These are phyloP conservation scores for Aplosporella prunicola DNA, from an alignment of 2,329 filamentous ascomycete genomes.

Conservation along the genomic window DNA sequence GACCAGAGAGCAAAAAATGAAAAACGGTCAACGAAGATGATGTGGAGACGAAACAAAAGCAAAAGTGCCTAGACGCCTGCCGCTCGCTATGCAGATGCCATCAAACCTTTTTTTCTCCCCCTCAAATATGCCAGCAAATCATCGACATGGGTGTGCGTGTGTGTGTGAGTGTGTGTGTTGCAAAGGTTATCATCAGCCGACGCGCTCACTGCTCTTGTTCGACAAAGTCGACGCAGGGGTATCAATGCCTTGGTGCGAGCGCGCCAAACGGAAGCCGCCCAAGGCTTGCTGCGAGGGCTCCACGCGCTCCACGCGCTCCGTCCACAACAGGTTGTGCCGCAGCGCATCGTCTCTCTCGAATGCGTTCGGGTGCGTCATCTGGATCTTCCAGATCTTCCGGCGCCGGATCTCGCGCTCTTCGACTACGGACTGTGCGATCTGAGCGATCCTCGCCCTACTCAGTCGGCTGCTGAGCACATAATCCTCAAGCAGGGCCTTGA, in stretches of 20 bases:
- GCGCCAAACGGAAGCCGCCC: slow-evolving; percentile 27
- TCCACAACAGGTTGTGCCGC: slow-evolving; percentile 22
- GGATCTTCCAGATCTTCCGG: slow-evolving; percentile 21
- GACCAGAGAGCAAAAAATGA: not conserved
- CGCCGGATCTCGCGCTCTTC: slow-evolving; percentile 35
- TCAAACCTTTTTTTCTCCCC: slow-evolving; percentile 5
- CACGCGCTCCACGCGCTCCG: slow-evolving; percentile 31
- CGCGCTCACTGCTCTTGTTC: slow-evolving; percentile 11
- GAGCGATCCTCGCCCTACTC: slow-evolving; percentile 29
- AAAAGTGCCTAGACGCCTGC: slow-evolving; percentile 2
- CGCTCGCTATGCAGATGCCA: slow-evolving; percentile 12
- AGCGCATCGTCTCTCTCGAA: slow-evolving; percentile 15
- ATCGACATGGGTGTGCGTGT: too few species aligned
- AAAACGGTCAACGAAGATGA: not conserved
- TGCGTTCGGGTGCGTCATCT: slow-evolving; percentile 21
- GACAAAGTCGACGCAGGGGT: slow-evolving; percentile 20
- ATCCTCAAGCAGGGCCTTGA: slow-evolving; percentile 58
- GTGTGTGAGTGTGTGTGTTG: too few species aligned
- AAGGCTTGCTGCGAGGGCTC: slow-evolving; percentile 26
- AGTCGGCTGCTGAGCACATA: slow-evolving; percentile 41
- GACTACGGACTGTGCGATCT: slow-evolving; percentile 33
- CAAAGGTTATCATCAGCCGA: too few species aligned
- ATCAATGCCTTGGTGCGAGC: slow-evolving; percentile 20
- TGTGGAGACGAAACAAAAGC: slow-evolving; percentile 1
- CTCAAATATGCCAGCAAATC: too few species aligned